Conservation (phyloP, 1,284 basidiomycete species). For the Marasmius tenuissimus region DNA sequence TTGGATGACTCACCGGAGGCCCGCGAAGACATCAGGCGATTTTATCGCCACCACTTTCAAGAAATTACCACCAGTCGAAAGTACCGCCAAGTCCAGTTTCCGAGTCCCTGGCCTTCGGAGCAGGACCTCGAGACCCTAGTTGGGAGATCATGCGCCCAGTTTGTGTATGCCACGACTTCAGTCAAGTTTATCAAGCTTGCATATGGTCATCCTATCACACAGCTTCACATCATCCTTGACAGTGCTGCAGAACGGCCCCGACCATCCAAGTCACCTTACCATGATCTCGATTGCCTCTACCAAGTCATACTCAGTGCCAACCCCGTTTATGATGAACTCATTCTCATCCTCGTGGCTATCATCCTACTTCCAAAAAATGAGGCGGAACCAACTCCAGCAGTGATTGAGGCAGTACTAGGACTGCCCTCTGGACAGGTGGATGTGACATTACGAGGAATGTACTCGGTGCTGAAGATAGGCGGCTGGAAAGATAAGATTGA, state of each 20-base stretch:
- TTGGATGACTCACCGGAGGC: too few relatives aligned
- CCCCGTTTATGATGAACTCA: background rate
- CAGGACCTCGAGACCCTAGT: constrained; percentile 19
- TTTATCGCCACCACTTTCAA: background rate
- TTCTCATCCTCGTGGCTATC: background rate
- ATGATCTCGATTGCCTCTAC: constrained; percentile 24
- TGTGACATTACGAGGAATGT: background rate
- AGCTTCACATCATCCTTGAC: constrained; percentile 20
- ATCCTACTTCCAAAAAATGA: background rate
- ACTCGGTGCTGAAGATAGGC: background rate
- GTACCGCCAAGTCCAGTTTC: background rate
- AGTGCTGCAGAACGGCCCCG: background rate
- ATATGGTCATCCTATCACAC: constrained; percentile 20
- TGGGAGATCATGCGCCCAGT: constrained; percentile 22
- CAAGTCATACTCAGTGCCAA: background rate
- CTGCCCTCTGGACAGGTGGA: background rate
- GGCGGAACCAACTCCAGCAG: background rate
- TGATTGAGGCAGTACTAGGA: background rate
- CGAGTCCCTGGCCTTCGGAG: constrained; percentile 17
- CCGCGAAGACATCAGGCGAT: background rate
- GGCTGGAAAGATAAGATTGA: background rate
- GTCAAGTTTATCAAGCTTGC: constrained; percentile 23
- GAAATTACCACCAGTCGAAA: background rate
- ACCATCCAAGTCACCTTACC: constrained; percentile 7
- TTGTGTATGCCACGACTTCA: constrained; percentile 24